Evolutionary conservation across 768 basidiomycete species (phyloP).

Genomic region (Boletus bicolor): DNA sequence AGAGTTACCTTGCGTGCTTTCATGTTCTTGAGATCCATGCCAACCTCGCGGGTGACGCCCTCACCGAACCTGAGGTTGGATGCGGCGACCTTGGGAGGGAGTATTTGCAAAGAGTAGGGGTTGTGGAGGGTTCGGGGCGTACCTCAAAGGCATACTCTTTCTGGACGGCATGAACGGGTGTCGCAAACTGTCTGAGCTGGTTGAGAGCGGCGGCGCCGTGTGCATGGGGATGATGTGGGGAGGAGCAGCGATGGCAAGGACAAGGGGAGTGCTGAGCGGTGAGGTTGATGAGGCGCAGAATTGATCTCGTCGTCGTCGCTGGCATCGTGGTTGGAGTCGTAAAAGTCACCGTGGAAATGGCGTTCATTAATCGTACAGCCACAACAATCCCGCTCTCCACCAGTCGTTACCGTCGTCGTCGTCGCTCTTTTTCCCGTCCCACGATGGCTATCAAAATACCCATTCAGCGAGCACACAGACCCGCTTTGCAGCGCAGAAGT

Average conservation of each 20-base stretch:
- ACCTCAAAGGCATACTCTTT: constrained; percentile 95
- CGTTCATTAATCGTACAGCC: too few species aligned
- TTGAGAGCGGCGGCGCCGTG: constrained; percentile 47
- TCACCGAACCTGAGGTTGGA: constrained; percentile 87
- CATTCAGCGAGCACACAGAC: constrained; percentile 43
- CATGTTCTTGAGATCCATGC: constrained; percentile 94
- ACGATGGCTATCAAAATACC: constrained; percentile 44
- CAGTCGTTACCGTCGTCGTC: too few species aligned
- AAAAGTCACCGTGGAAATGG: too few species aligned
- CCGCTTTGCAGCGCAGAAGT: constrained; percentile 36
- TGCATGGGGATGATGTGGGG: constrained; percentile 27
- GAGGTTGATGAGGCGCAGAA: constrained; percentile 67
- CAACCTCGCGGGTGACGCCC: constrained; percentile 86
- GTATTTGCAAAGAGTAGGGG: neutral
- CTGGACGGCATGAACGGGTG: constrained; percentile 66
- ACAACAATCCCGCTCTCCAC: too few species aligned
- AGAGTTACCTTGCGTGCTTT: constrained; percentile 70
- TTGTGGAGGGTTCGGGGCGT: constrained; percentile 6
- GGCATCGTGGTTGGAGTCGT: constrained; percentile 28
- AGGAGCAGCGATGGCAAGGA: constrained; percentile 72
- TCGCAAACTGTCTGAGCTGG: constrained; percentile 72
- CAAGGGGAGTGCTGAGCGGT: constrained; percentile 71
- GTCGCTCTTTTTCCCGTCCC: neutral
- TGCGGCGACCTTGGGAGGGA: constrained; percentile 62
- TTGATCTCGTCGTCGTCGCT: constrained; percentile 53